Evolutionary conservation across 2,329 filamentous ascomycete species (phyloP).

Genomic region (Myriosclerotinia duriaeana): DNA sequence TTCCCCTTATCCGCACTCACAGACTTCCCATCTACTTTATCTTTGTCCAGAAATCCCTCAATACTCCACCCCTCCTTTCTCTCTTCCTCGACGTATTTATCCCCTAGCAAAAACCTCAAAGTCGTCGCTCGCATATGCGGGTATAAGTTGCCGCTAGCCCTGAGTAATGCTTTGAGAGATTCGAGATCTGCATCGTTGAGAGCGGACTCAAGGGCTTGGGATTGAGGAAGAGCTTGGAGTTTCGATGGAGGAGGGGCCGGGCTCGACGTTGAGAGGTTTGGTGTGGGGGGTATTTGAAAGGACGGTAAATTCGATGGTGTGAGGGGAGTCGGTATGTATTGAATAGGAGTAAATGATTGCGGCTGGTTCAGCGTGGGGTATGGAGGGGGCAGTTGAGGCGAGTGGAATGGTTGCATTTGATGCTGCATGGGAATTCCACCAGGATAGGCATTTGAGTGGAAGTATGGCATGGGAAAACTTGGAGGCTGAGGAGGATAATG

Average conservation of each 20-base stretch:
- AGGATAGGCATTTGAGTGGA: not conserved
- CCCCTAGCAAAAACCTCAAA: not conserved
- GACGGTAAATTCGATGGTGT: not conserved
- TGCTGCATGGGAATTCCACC: not conserved
- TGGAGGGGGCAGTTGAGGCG: not conserved
- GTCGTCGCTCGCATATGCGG: constrained; percentile 3
- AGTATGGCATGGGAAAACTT: not conserved
- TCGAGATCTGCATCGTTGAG: not conserved
- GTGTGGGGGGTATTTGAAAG: not conserved
- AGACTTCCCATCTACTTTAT: not conserved
- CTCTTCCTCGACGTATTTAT: constrained; percentile 14
- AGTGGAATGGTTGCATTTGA: not conserved
- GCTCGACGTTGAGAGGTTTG: not conserved
- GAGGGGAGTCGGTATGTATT: not conserved
- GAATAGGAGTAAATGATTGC: not conserved
- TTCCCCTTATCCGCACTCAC: not conserved
- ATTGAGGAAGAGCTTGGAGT: not conserved
- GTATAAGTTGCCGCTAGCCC: constrained; percentile 3
- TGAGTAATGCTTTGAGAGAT: not conserved
- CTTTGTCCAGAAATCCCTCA: not conserved
- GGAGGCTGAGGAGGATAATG: not conserved
- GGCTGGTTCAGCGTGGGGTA: not conserved
- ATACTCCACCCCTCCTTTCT: not conserved
- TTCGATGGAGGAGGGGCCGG: not conserved
- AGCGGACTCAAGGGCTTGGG: constrained; percentile 1